A percentile compares a stretch with the other conserved stretches of the same genome.
Evolutionary conservation across 129 eudicot species (phyloP).

Genomic region (Heracleum sosnowskyi): DNA sequence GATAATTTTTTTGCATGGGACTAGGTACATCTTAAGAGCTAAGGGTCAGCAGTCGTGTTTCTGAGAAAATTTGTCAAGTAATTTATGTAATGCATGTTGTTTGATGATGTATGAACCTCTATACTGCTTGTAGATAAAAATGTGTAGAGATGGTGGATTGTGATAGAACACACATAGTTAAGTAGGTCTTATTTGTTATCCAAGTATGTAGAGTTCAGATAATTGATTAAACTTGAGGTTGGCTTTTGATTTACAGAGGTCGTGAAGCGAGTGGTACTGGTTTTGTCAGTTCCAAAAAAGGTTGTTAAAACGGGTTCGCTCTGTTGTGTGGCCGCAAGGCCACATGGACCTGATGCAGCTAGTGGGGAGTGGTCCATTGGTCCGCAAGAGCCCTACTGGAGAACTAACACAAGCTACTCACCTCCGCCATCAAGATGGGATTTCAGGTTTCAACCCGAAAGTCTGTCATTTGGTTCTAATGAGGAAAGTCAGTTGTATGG

Average conservation of each 20-base stretch:
- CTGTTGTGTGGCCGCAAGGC: conserved; percentile 99
- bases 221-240: neutral
- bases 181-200: neutral
- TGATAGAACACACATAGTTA: neutral
- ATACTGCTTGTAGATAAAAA: neutral
- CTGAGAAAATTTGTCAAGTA: neutral
- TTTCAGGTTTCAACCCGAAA: conserved; percentile 63
- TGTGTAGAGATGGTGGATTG: neutral
- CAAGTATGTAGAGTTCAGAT: neutral
- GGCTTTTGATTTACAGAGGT: neutral
- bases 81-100: neutral
- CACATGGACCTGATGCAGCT: conserved; percentile 85
- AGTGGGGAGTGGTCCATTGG: conserved; percentile 89
- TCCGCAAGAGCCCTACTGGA: conserved; percentile 95
- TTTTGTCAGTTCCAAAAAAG: conserved; percentile 24
- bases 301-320: conserved; percentile 98
- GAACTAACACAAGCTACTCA: conserved; percentile 92
- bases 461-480: conserved; percentile 64
- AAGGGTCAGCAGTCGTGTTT: neutral
- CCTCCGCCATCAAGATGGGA: conserved; percentile 95
- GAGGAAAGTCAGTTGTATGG: conserved; percentile 75
- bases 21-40: neutral
- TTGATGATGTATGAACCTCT: neutral
- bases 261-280: conserved; percentile 1
- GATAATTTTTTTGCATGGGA: neutral